Percentiles rank a stretch among this genome's conserved stretches.
phyloP scores from a whole-genome alignment of 108 stramenopile genomes.

The Schizochytrium sp. region DNA sequence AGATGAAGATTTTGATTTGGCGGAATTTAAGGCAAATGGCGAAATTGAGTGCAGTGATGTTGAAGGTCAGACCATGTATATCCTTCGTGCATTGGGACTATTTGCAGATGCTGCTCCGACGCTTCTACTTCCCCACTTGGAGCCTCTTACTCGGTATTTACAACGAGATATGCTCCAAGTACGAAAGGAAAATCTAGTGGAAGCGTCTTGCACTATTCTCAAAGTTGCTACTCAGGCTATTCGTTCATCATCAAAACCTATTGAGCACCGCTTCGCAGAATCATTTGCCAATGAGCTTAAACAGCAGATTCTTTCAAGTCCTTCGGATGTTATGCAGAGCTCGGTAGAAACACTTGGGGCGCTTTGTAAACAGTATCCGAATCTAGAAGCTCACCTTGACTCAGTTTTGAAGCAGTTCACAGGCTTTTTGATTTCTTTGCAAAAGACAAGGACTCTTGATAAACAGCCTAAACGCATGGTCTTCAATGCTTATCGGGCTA shows the following conservation, averaged over 20 bases:
- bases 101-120: constrained; percentile 15
- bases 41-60: neutral
- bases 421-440: neutral
- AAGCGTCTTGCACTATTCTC: constrained; percentile 36
- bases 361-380: neutral
- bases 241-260: neutral
- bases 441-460: neutral
- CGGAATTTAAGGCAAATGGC: constrained; percentile 8
- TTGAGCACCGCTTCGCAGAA: neutral
- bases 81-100: constrained; percentile 22
- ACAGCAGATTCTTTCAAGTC: neutral
- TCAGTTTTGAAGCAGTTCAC: neutral
- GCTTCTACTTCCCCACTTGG: neutral
- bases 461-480: neutral
- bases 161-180: neutral
- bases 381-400: neutral
- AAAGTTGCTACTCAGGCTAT: neutral
- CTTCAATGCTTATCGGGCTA: neutral
- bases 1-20: constrained; percentile 11
- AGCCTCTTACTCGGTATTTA: neutral
- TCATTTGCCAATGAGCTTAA: neutral
- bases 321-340: neutral
- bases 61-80: constrained; percentile 3
- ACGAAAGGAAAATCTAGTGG: neutral
- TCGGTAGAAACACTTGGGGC: constrained; percentile 1